Evolutionary conservation across 2,329 filamentous ascomycete genomes (phyloP), one percentile per base, ranked within the genome.

Genomic region (Aspergillus hiratsukae): DNA sequence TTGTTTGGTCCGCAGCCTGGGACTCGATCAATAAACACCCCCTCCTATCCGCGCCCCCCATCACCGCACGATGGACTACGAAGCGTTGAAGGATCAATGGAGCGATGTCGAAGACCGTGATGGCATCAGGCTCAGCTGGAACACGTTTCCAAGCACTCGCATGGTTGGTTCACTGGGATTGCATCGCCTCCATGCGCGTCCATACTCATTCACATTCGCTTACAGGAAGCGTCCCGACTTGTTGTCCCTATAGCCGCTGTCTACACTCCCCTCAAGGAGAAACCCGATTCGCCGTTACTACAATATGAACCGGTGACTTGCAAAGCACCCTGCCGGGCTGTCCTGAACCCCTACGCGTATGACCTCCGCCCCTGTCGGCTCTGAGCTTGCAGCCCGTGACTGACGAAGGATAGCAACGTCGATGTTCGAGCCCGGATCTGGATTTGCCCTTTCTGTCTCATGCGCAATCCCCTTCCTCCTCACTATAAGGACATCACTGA

Each of bases 261-360:
- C 49, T 97, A 97, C 76, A 99, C 93, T 2, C 92, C 93, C 4
- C 79, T 97, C 67, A 97, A 97, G 78, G 93, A 97, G 79, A 95
- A 95, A 79, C 86, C 88, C 23, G 74, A 96, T 62, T 90, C 90
- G 25, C 91, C 92, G 54, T 78, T 96, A 61, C 83, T 99, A 53
- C 90, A 95, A 73, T 97, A 97, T 76, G 93, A 97, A 77, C 94
- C 94, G 19, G 91, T 99, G 45, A 92, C 90, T 59, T 99, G 94
- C 86, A 97, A 97, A 78, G 85, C 89, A 73, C 94, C 94, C 60
- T 99, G 94, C 76, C 88, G 92, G 75, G 93, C 93, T 54, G 91
- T 97, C 40, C 81, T 99, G 73, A 99, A 99, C 74, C 94, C 94
- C 48, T 97, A 92, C 81, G 97, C 93, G 91, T 95, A 82, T 69